Conservation (phyloP, 306 rosid species). For the Delonix regia region DNA sequence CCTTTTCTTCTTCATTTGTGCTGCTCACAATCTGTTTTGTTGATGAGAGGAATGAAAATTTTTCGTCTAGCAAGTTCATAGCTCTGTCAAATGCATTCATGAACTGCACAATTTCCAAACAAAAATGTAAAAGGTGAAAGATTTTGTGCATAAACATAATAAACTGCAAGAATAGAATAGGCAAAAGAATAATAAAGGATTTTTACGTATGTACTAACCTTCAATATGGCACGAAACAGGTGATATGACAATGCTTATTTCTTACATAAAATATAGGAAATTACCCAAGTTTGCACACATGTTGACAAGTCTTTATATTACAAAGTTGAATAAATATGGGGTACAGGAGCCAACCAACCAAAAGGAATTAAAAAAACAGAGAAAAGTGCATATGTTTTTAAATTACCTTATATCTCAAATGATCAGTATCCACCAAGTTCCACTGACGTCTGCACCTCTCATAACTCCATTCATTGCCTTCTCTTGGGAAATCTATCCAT, state of each 20-base stretch:
- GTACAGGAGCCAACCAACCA: neutral
- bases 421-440: slow-evolving; percentile 83
- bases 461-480: slow-evolving; percentile 97
- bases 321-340: neutral
- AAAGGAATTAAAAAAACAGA: neutral
- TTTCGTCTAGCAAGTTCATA: slow-evolving; percentile 90
- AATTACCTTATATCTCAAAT: slow-evolving; percentile 83
- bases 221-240: slow-evolving; percentile 12
- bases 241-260: neutral
- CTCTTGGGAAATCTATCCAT: slow-evolving; percentile 99
- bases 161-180: slow-evolving; percentile 29
- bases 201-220: slow-evolving; percentile 4
- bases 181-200: slow-evolving; percentile 22
- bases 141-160: slow-evolving; percentile 24
- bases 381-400: neutral
- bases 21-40: slow-evolving; percentile 88
- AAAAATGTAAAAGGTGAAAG: slow-evolving; percentile 13
- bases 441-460: slow-evolving; percentile 96
- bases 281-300: slow-evolving; percentile 1
- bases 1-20: slow-evolving; percentile 82
- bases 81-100: slow-evolving; percentile 92
- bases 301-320: neutral
- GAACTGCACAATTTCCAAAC: slow-evolving; percentile 64
- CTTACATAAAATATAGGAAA: neutral
- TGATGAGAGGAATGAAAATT: slow-evolving; percentile 74